A percentile compares a stretch with the other conserved stretches of the same genome.
phyloP scores from a whole-genome alignment of 2,329 filamentous ascomycete genomes.

The Rhytidhysteron rufulum region DNA sequence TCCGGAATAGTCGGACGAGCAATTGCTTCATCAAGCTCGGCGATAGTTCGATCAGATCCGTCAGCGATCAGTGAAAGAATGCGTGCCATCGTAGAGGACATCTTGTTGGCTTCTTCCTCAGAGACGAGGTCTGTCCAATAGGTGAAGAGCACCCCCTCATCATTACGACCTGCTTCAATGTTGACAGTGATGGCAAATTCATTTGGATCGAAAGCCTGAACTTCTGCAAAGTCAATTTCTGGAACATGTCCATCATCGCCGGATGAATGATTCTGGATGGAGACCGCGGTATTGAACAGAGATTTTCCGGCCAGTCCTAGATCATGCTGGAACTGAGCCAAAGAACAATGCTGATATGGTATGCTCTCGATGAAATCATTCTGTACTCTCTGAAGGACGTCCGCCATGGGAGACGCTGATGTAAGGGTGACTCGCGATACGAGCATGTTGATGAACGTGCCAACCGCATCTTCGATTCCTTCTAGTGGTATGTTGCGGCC shows the following conservation, averaged over 20 bases:
- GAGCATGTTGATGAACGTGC: constrained; percentile 43
- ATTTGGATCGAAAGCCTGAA: constrained; percentile 28
- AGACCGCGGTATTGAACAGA: constrained; percentile 45
- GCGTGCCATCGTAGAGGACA: constrained; percentile 22
- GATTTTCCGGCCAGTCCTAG: constrained; percentile 21
- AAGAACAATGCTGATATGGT: constrained; percentile 14
- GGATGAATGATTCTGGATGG: constrained; percentile 13
- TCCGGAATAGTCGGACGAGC: constrained; percentile 7
- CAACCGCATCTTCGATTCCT: constrained; percentile 45
- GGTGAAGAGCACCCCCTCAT: constrained; percentile 25
- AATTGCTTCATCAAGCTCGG: constrained; percentile 19
- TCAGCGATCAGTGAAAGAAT: constrained; percentile 18
- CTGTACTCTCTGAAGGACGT: constrained; percentile 10
- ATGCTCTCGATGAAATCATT: constrained; percentile 11
- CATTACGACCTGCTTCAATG: constrained; percentile 26
- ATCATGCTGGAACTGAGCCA: constrained; percentile 42
- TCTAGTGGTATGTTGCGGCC: constrained; percentile 43
- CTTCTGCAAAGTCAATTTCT: constrained; percentile 22
- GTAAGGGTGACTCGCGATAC: constrained; percentile 21
- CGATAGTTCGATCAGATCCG: constrained; percentile 21
- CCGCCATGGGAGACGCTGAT: constrained; percentile 13
- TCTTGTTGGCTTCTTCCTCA: constrained; percentile 22
- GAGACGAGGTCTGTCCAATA: constrained; percentile 31
- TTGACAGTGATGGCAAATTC: constrained; percentile 32
- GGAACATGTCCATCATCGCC: constrained; percentile 7